Evolutionary conservation across 495 filamentous ascomycete genomes (phyloP).

Genomic region (Physcia stellaris): DNA sequence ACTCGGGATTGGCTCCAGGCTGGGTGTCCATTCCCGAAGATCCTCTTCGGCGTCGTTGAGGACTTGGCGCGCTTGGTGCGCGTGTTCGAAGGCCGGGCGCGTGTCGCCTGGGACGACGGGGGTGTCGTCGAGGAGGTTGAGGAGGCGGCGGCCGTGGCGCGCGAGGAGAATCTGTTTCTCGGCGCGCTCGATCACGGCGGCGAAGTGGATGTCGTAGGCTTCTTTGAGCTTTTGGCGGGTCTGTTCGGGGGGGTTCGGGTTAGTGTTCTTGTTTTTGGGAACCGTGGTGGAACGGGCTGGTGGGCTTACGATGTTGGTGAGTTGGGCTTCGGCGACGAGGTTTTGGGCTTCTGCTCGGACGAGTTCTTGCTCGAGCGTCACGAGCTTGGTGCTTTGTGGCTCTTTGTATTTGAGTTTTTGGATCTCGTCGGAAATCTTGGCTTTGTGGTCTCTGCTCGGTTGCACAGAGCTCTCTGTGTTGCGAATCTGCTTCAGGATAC

Average conservation of each 20-base stretch:
- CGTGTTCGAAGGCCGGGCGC: slow-evolving; percentile 49
- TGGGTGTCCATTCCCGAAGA: slow-evolving; percentile 56
- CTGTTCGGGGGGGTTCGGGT: slow-evolving; percentile 23
- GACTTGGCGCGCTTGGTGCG: slow-evolving; percentile 55
- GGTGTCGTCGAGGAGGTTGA: slow-evolving; percentile 82
- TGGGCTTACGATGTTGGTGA: slow-evolving; percentile 70
- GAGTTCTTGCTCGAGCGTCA: slow-evolving; percentile 85
- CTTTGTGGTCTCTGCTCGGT: slow-evolving; percentile 71
- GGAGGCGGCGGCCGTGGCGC: slow-evolving; percentile 68
- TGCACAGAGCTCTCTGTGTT: slow-evolving; percentile 91
- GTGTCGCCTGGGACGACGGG: slow-evolving; percentile 79
- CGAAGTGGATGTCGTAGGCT: slow-evolving; percentile 75
- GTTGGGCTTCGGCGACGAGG: slow-evolving; percentile 88
- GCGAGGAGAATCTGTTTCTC: slow-evolving; percentile 95
- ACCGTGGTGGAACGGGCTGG: not conserved
- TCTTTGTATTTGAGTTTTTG: slow-evolving; percentile 79
- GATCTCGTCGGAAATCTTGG: slow-evolving; percentile 82
- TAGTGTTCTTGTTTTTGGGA: not conserved
- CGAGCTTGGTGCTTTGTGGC: slow-evolving; percentile 58
- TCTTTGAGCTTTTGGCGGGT: slow-evolving; percentile 89
- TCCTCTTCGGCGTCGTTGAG: slow-evolving; percentile 91
- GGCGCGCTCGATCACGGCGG: slow-evolving; percentile 81
- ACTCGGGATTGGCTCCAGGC: slow-evolving; percentile 39
- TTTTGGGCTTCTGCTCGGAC: slow-evolving; percentile 91
- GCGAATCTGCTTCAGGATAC: slow-evolving; percentile 72